phyloP scores from a whole-genome alignment of 495 filamentous ascomycete species.

The Podospora anserina region DNA sequence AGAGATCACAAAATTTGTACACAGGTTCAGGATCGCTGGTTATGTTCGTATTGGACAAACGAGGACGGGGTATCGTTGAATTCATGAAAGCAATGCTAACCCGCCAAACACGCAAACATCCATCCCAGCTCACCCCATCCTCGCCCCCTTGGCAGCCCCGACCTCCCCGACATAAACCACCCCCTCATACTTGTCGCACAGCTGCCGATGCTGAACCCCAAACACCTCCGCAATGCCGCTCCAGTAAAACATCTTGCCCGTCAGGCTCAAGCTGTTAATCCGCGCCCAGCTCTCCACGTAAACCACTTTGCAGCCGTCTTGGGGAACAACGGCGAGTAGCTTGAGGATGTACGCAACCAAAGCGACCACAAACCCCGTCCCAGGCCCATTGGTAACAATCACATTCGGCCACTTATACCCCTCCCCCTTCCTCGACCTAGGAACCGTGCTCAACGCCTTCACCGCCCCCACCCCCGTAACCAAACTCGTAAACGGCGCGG shows the following conservation, averaged over 20 bases:
- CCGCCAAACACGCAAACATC: too few relatives aligned
- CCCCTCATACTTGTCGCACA: conserved; percentile 18
- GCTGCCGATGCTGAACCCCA: conserved; percentile 38
- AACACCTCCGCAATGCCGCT: conserved; percentile 43
- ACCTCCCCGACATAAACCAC: conserved; percentile 18
- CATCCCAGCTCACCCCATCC: too few relatives aligned
- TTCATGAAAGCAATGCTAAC: background rate
- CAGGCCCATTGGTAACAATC: conserved; percentile 85
- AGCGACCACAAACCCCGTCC: conserved; percentile 76
- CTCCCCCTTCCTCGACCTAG: conserved; percentile 20
- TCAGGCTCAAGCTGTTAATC: conserved; percentile 72
- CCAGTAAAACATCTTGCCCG: conserved; percentile 62
- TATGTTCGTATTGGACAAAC: background rate
- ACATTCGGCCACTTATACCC: conserved; percentile 49
- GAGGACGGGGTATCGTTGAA: background rate
- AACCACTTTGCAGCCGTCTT: conserved; percentile 54
- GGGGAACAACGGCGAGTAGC: conserved; percentile 49
- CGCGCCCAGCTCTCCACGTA: conserved; percentile 93
- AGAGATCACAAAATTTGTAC: conserved; percentile 1
- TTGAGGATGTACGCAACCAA: conserved; percentile 65
- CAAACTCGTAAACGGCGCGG: conserved; percentile 55
- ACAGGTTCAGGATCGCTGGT: background rate
- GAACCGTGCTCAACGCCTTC: conserved; percentile 36
- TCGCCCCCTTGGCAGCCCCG: conserved; percentile 5
- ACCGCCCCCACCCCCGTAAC: conserved; percentile 57